phyloP scores from a whole-genome alignment of 768 basidiomycete species.

The Kwoniella europaea region DNA sequence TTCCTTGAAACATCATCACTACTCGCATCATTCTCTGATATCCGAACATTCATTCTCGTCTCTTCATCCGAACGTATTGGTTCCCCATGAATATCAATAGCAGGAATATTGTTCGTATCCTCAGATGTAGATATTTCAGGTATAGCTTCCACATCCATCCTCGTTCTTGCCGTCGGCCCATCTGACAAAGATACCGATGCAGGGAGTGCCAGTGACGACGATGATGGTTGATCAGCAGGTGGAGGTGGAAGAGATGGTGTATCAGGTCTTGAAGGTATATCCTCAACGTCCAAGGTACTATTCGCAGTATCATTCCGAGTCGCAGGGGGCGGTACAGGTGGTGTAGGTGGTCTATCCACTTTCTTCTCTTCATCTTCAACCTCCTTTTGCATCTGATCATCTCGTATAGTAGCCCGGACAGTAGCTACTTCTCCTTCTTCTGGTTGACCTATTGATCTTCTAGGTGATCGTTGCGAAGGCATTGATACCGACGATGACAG shows the following conservation, averaged over 20 bases:
- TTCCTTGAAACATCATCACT: too few species aligned
- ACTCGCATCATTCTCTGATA: too few species aligned
- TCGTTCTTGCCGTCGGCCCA: not conserved
- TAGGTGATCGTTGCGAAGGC: conserved; percentile 4
- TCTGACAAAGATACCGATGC: not conserved
- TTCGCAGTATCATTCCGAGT: not conserved
- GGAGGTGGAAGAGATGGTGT: conserved; percentile 17
- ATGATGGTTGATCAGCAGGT: not conserved
- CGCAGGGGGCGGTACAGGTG: conserved; percentile 20
- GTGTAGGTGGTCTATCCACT: conserved; percentile 22
- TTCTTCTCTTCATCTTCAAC: not conserved
- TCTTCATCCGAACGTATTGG: too few species aligned
- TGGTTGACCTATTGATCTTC: not conserved
- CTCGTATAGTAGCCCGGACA: not conserved
- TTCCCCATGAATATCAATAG: too few species aligned
- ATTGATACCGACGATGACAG: too few species aligned
- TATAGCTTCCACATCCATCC: not conserved
- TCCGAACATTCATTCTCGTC: too few species aligned
- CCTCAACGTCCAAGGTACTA: not conserved
- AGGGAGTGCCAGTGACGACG: not conserved
- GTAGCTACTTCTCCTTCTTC: conserved; percentile 21
- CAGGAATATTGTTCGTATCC: not conserved
- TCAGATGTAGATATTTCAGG: not conserved
- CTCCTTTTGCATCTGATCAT: not conserved
- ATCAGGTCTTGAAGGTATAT: conserved; percentile 13